Evolutionary conservation across 192 early-diverging fungal genomes (phyloP), one percentile per base, ranked within the genome.

Genomic region (Oehlia diaphana): DNA sequence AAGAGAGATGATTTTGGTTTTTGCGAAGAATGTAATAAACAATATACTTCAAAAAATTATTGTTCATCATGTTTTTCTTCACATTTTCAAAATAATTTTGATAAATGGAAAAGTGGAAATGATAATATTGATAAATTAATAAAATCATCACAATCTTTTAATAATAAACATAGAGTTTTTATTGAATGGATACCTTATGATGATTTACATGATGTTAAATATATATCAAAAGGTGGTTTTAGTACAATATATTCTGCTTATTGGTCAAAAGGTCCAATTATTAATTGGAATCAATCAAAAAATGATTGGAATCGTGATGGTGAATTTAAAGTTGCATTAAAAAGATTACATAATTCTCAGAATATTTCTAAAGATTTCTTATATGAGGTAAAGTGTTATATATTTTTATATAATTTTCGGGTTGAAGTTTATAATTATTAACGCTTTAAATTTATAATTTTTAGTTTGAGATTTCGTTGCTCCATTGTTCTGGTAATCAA

Each of bases 131-230:
- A 77, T 47, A 23, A 31, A 65, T 65, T 77, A 35, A 77, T 77
- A 13, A 63, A 49, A 77, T 28, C 63, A 21, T 47, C 63, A 0
- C 62, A 65, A 26, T 16, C 63, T 7, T 42, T 39, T 5, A 31
- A 6, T 23, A 50, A 42, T 14, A 6, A 33, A n/a, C 33, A 3
- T 5, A 10, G 10, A 14, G 71, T 19, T 47, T 77, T 13, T 16
- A 28, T 74, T 23, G 72, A 77, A 65, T 77, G 75, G 75, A 44
- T 77, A 16, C 75, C 75, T 42, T 77, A 53, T 16, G 26, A 77
- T 19, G 31, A 53, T 77, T 42, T 77, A 23, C 9, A 6, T 2
- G 23, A 64, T 16, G 64, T 77, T 65, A 14, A 77, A 65, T 77
- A 31, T n/a, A 26, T 77, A 4, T 62, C 49, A 3, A 26, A 47